phyloP scores from a whole-genome alignment of 768 basidiomycete species.

The Phylloporus rhodoxanthus region DNA sequence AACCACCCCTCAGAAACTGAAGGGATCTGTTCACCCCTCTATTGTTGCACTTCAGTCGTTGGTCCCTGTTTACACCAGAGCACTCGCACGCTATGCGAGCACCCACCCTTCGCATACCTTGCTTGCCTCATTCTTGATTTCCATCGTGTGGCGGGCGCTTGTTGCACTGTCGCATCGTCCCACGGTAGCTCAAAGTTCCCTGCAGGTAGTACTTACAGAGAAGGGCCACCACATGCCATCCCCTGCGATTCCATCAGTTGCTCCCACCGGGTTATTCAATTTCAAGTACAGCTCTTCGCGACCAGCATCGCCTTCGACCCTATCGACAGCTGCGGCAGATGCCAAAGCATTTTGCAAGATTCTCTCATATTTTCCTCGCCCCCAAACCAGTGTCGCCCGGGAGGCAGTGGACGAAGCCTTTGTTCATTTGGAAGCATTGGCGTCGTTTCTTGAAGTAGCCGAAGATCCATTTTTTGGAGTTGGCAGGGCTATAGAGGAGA shows the following conservation, averaged over 20 bases:
- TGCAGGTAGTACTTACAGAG: constrained; percentile 23
- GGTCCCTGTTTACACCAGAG: constrained; percentile 59
- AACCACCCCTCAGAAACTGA: constrained; percentile 16
- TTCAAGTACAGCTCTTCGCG: constrained; percentile 64
- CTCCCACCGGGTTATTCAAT: constrained; percentile 54
- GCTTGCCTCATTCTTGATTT: constrained; percentile 68
- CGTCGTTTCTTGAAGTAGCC: constrained; percentile 50
- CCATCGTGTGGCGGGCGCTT: constrained; percentile 66
- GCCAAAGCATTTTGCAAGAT: constrained; percentile 58
- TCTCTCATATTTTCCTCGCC: constrained; percentile 55
- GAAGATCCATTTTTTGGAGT: constrained; percentile 25
- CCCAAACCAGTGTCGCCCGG: constrained; percentile 56
- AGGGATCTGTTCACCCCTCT: constrained; percentile 44
- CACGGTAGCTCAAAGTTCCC: constrained; percentile 39
- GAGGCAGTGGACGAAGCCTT: constrained; percentile 82
- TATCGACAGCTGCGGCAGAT: constrained; percentile 48
- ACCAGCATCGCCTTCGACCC: constrained; percentile 51
- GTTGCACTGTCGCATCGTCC: constrained; percentile 65
- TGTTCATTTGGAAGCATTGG: constrained; percentile 53
- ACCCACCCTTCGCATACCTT: constrained; percentile 50
- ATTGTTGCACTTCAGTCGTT: constrained; percentile 51
- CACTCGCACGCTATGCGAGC: constrained; percentile 50
- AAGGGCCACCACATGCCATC: constrained; percentile 40
- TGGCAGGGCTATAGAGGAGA: constrained; percentile 21
- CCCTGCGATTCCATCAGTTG: constrained; percentile 32